Evolutionary conservation across 2,329 filamentous ascomycete species (phyloP).

Genomic region (Keithomyces neogunnii): DNA sequence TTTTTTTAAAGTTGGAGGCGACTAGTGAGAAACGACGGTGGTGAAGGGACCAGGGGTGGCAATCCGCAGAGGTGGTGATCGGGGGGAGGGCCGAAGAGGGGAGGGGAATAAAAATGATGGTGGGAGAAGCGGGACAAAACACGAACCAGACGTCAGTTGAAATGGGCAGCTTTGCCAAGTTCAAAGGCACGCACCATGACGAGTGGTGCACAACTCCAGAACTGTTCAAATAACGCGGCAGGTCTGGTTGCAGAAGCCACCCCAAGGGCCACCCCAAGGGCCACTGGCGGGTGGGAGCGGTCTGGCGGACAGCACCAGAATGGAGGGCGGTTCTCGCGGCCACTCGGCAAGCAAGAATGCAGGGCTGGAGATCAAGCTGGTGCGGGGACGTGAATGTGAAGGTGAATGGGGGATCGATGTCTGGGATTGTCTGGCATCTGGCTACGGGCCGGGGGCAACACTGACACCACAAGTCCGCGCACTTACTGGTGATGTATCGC

Average conservation of each 20-base stretch:
- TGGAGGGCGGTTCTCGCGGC: conserved; percentile 1
- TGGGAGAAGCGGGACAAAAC: too few species aligned
- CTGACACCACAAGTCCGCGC: neutral
- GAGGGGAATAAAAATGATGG: neutral
- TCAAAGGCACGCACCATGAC: too few species aligned
- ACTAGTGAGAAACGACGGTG: neutral
- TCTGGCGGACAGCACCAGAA: neutral
- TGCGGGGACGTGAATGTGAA: neutral
- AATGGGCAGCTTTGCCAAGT: too few species aligned
- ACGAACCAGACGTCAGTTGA: too few species aligned
- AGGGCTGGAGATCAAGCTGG: neutral
- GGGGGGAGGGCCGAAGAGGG: neutral
- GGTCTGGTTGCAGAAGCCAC: too few species aligned
- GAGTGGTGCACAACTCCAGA: too few species aligned
- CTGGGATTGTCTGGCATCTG: neutral
- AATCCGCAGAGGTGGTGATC: neutral
- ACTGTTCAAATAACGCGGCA: too few species aligned
- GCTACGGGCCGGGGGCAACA: neutral
- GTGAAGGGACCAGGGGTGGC: neutral
- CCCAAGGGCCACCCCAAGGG: neutral
- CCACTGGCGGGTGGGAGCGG: neutral
- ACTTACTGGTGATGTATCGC: neutral
- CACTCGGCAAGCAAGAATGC: neutral
- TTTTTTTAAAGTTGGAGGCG: neutral
- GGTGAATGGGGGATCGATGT: neutral